These are phyloP conservation scores for Combretum micranthum DNA, from an alignment of 345 rosid species.

Conservation along the genomic window DNA sequence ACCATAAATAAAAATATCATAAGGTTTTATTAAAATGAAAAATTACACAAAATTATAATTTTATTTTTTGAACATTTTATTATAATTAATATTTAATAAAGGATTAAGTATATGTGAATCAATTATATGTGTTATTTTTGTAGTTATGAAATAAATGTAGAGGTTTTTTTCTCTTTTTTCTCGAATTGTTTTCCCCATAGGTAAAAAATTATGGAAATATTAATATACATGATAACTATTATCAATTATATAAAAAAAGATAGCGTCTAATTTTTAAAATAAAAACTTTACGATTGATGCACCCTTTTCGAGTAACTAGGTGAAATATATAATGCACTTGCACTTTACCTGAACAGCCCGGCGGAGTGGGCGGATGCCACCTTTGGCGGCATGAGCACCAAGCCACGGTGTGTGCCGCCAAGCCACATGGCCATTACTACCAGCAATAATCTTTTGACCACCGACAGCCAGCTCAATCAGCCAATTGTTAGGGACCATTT, in stretches of 20 bases:
- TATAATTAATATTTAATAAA: no score
- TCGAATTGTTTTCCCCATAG: neutral
- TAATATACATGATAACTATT: no score
- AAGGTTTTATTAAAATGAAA: no score
- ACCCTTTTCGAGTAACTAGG: neutral
- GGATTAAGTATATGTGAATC: no score
- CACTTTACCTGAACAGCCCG: slow-evolving; percentile 83
- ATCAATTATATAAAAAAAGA: no score
- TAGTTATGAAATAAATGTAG: no score
- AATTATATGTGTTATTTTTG: no score
- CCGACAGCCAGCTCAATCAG: slow-evolving; percentile 73
- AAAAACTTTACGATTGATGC: neutral
- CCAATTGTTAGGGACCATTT: slow-evolving; percentile 92
- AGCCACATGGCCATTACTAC: slow-evolving; percentile 74
- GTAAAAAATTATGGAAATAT: neutral
- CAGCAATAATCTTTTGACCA: slow-evolving; percentile 78
- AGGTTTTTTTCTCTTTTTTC: no score
- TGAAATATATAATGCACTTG: neutral
- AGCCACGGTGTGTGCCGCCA: slow-evolving; percentile 99
- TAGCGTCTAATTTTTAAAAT: no score
- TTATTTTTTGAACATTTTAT: no score
- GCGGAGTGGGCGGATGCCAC: slow-evolving; percentile 78
- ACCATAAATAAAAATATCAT: no score
- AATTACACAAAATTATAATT: no score
- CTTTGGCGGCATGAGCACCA: slow-evolving; percentile 78